Evolutionary conservation across 352 stramenopile species (phyloP).

Genomic region (Thalassiosira exigua): DNA sequence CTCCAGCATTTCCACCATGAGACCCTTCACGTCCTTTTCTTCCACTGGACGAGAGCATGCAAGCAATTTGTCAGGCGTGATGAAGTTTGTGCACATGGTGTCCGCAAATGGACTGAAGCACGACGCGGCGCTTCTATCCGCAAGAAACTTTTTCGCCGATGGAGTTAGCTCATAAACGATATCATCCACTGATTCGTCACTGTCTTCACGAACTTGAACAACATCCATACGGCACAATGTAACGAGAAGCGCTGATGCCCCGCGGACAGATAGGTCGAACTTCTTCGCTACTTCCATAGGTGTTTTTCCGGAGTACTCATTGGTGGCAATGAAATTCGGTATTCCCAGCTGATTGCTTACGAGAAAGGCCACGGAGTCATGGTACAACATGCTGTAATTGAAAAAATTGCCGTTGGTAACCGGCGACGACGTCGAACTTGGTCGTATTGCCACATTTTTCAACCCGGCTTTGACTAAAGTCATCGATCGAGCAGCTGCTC

Average conservation of each 20-base stretch:
- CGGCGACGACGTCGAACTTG: no score
- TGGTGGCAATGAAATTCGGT: constrained; percentile 2
- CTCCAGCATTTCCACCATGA: constrained; percentile 22
- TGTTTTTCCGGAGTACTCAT: constrained; percentile 1
- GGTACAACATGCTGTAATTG: constrained; percentile 20
- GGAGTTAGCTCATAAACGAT: constrained; percentile 29
- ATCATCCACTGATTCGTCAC: constrained; percentile 30
- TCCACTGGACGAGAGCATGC: constrained; percentile 17
- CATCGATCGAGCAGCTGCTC: no score
- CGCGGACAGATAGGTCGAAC: constrained; percentile 19
- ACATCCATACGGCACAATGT: constrained; percentile 34
- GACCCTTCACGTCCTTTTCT: constrained; percentile 37
- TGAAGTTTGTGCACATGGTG: constrained; percentile 27
- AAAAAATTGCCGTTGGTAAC: constrained; percentile 22
- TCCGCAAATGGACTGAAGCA: constrained; percentile 28
- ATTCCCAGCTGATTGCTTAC: constrained; percentile 28
- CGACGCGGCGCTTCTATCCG: constrained; percentile 10
- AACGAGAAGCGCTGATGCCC: constrained; percentile 21
- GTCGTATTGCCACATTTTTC: no score
- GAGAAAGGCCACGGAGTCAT: constrained; percentile 26
- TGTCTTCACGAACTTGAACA: constrained; percentile 19
- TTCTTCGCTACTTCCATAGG: constrained; percentile 9
- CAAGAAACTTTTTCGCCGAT: constrained; percentile 30
- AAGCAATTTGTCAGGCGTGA: constrained; percentile 15
- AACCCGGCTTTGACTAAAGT: no score